Evolutionary conservation across 2,329 filamentous ascomycete species (phyloP).

Genomic region (Mycosphaerella sp.): DNA sequence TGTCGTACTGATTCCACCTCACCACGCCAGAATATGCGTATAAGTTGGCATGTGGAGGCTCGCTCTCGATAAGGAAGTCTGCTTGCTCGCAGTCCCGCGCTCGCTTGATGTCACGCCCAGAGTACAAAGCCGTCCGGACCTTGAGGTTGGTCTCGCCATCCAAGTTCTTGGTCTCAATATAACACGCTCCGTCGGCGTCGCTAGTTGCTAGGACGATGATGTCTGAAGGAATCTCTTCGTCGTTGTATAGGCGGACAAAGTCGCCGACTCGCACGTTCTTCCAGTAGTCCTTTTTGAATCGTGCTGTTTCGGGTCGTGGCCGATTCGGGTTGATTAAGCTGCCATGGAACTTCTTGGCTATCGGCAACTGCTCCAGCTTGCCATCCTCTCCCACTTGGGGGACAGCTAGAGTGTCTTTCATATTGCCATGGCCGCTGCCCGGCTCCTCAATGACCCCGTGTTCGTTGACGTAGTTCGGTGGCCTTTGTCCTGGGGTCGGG

Average conservation of each 20-base stretch:
- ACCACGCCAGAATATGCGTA: slow-evolving; percentile 92
- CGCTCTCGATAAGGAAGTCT: slow-evolving; percentile 83
- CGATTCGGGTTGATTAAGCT: slow-evolving; percentile 68
- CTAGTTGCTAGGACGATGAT: slow-evolving; percentile 89
- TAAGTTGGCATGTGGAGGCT: slow-evolving; percentile 84
- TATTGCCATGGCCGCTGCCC: slow-evolving; percentile 14
- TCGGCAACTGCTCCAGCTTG: slow-evolving; percentile 18
- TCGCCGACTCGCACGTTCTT: slow-evolving; percentile 94
- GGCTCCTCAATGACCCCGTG: slow-evolving; percentile 8
- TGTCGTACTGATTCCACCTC: slow-evolving; percentile 72
- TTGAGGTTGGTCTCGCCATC: slow-evolving; percentile 98
- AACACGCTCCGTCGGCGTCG: slow-evolving; percentile 88
- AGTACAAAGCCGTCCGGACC: slow-evolving; percentile 83
- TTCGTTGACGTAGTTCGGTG: slow-evolving; percentile 17
- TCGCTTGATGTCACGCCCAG: slow-evolving; percentile 74
- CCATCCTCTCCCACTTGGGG: slow-evolving; percentile 23
- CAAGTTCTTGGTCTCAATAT: slow-evolving; percentile 96
- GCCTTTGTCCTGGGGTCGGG: slow-evolving; percentile 55
- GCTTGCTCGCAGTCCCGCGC: slow-evolving; percentile 87
- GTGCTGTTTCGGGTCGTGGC: slow-evolving; percentile 61
- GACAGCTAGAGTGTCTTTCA: slow-evolving; percentile 27
- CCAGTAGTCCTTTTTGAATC: slow-evolving; percentile 91
- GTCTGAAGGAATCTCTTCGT: slow-evolving; percentile 92
- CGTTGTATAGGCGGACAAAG: slow-evolving; percentile 92
- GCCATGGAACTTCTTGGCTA: slow-evolving; percentile 52